phyloP scores from a whole-genome alignment of 495 filamentous ascomycete genomes.

The Neurospora terricola region DNA sequence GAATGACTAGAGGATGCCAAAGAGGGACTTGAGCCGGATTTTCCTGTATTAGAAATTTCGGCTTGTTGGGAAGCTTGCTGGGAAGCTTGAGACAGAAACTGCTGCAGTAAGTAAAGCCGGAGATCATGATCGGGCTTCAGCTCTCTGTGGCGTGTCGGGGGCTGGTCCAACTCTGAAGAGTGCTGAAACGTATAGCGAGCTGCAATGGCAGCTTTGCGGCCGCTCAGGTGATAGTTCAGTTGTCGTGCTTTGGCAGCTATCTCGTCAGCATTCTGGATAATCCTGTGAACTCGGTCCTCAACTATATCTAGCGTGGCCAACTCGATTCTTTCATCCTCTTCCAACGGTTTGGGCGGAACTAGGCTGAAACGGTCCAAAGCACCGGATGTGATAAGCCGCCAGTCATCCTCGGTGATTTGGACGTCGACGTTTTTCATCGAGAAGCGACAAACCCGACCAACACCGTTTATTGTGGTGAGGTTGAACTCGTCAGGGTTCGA shows the following conservation, averaged over 20 bases:
- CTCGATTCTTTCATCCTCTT: slow-evolving; percentile 80
- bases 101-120: slow-evolving; percentile 32
- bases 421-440: slow-evolving; percentile 70
- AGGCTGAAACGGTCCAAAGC: slow-evolving; percentile 77
- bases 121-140: slow-evolving; percentile 26
- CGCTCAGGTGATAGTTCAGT: slow-evolving; percentile 71
- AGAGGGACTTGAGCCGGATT: neutral
- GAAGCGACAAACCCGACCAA: slow-evolving; percentile 63
- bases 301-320: slow-evolving; percentile 74
- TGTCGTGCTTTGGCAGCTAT: slow-evolving; percentile 72
- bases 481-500: slow-evolving; percentile 72
- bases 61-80: neutral
- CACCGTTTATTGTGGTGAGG: slow-evolving; percentile 54
- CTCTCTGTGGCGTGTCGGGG: neutral
- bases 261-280: slow-evolving; percentile 69
- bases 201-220: slow-evolving; percentile 58
- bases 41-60: neutral
- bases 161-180: neutral
- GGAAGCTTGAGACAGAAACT: slow-evolving; percentile 23
- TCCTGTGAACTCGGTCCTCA: slow-evolving; percentile 60
- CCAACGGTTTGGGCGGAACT: slow-evolving; percentile 56
- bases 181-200: slow-evolving; percentile 13
- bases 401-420: slow-evolving; percentile 83
- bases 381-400: slow-evolving; percentile 67
- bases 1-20: neutral